Evolutionary conservation across 306 rosid species (phyloP).

Genomic region (Arachis hypogaea): DNA sequence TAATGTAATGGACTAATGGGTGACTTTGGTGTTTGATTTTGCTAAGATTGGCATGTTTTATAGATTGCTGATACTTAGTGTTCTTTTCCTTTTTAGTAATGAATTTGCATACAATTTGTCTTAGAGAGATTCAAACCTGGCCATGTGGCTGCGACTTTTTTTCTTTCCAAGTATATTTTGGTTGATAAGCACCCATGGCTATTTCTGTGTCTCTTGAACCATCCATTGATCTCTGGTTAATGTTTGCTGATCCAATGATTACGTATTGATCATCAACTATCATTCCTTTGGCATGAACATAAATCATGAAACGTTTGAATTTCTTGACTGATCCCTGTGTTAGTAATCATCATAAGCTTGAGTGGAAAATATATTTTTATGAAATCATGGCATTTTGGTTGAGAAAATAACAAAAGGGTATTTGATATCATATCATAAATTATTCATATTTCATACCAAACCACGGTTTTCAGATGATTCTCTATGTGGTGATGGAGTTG

Average conservation of each 20-base stretch:
- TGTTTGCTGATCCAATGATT: slow-evolving; percentile 76
- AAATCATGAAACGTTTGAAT: slow-evolving; percentile 68
- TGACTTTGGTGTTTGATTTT: no score
- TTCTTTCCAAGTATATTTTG: slow-evolving; percentile 58
- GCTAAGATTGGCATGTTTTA: no score
- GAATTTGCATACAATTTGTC: no score
- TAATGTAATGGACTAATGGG: no score
- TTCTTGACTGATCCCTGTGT: slow-evolving; percentile 56
- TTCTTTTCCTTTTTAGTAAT: not conserved
- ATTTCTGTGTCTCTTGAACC: slow-evolving; percentile 86
- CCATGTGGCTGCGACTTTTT: slow-evolving; percentile 63
- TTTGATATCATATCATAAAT: not conserved
- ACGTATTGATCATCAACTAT: slow-evolving; percentile 69
- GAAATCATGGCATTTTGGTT: not conserved
- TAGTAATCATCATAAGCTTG: slow-evolving; percentile 27
- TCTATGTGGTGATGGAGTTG: slow-evolving; percentile 1
- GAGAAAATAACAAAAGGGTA: not conserved
- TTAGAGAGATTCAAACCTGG: slow-evolving; percentile 52
- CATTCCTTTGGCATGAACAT: slow-evolving; percentile 83
- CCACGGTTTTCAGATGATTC: slow-evolving; percentile 50
- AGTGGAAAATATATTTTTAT: not conserved
- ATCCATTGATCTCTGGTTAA: slow-evolving; percentile 79
- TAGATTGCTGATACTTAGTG: not conserved
- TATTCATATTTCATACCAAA: slow-evolving; percentile 44
- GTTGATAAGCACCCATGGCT: slow-evolving; percentile 82